phyloP scores from a whole-genome alignment of 1,139 yeast species.

The Nadsonia starkeyi-henricii region DNA sequence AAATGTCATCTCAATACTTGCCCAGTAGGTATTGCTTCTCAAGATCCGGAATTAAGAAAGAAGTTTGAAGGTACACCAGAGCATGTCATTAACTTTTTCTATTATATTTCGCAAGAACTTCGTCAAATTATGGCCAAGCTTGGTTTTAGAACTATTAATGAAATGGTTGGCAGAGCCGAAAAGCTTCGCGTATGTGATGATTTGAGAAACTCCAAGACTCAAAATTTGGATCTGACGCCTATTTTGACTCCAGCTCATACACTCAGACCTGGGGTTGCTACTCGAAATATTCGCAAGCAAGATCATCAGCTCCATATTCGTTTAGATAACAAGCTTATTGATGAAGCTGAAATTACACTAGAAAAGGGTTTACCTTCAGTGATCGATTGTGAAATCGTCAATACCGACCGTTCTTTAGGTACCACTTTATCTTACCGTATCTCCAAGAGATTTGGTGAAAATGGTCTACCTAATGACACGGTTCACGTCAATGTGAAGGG shows the following conservation, averaged over 20 bases:
- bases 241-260: constrained; percentile 93
- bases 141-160: constrained; percentile 91
- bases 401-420: constrained; percentile 94
- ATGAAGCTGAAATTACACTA: constrained; percentile 84
- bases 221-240: constrained; percentile 82
- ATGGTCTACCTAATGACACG: constrained; percentile 90
- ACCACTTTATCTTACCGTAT: constrained; percentile 88
- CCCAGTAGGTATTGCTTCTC: constrained; percentile 98
- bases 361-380: constrained; percentile 92
- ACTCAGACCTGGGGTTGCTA: constrained; percentile 95
- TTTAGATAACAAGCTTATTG: constrained; percentile 87
- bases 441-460: constrained; percentile 84
- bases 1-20: constrained; percentile 88
- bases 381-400: constrained; percentile 81
- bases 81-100: constrained; percentile 95
- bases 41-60: constrained; percentile 84
- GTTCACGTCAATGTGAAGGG: constrained; percentile 85
- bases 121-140: constrained; percentile 86
- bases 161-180: constrained; percentile 97
- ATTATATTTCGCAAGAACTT: constrained; percentile 84
- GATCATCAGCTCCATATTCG: constrained; percentile 89
- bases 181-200: constrained; percentile 76
- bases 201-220: constrained; percentile 75
- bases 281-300: constrained; percentile 84
- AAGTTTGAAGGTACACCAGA: constrained; percentile 96